These are phyloP conservation scores for Puccinia horiana DNA, from an alignment of 1,284 basidiomycete genomes.

Conservation along the genomic window DNA sequence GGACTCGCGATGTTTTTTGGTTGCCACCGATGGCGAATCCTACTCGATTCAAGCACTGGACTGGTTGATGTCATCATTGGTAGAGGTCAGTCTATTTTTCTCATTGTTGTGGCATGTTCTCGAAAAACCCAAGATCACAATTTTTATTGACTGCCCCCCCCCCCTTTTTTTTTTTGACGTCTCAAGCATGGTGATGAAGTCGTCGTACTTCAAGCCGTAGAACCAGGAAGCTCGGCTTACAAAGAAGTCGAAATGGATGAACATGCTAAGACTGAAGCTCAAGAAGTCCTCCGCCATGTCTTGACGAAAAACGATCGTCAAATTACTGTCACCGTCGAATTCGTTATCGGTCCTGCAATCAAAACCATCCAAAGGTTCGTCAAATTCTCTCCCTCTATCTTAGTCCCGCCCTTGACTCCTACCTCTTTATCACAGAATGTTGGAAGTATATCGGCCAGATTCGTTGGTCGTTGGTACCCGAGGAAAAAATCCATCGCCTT, in stretches of 20 bases:
- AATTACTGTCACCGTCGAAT: conserved; percentile 49
- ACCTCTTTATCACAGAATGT: no score
- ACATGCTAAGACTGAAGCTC: conserved; percentile 30
- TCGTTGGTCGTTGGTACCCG: conserved; percentile 47
- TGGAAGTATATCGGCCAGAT: conserved; percentile 47
- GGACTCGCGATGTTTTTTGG: conserved; percentile 46
- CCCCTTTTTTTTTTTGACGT: background rate
- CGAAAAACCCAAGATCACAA: no score
- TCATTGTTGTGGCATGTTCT: background rate
- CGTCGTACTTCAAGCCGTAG: conserved; percentile 30
- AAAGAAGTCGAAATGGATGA: conserved; percentile 43
- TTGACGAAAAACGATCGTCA: conserved; percentile 45
- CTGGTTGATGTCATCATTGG: conserved; percentile 47
- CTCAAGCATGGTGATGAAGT: conserved; percentile 47
- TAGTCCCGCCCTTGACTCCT: background rate
- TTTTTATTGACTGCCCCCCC: background rate
- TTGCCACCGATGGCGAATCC: conserved; percentile 48
- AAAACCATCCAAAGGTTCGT: conserved; percentile 48
- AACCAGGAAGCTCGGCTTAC: conserved; percentile 35
- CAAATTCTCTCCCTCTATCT: background rate
- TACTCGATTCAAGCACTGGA: conserved; percentile 48
- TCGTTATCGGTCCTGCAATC: conserved; percentile 48
- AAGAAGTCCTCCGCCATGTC: conserved; percentile 44
- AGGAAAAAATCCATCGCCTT: conserved; percentile 32
- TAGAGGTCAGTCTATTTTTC: conserved; percentile 28